Percentiles rank a stretch among this genome's conserved stretches.
phyloP scores from a whole-genome alignment of 371 early-diverging fungal genomes.

The Lichtheimia ornata region DNA sequence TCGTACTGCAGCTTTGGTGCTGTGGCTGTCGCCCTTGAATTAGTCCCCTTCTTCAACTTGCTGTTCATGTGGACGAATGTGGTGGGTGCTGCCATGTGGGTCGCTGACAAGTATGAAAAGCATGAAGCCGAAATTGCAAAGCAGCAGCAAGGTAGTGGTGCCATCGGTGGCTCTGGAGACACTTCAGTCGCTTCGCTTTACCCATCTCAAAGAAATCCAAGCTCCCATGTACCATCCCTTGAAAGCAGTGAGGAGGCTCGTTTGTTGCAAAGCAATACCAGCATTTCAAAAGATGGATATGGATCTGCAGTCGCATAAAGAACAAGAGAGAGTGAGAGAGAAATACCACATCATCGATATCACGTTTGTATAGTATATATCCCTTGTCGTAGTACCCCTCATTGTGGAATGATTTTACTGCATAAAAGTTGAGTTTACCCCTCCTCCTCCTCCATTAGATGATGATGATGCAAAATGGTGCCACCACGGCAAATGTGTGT shows the following conservation, averaged over 20 bases:
- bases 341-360: not conserved
- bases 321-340: too few species aligned
- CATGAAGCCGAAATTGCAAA: constrained; percentile 28
- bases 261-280: constrained; percentile 8
- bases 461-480: too few species aligned
- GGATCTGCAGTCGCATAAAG: constrained; percentile 13
- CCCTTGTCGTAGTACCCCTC: too few species aligned
- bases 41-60: constrained; percentile 67
- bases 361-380: too few species aligned
- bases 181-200: constrained; percentile 20
- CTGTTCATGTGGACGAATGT: constrained; percentile 77
- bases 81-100: constrained; percentile 77
- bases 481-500: too few species aligned
- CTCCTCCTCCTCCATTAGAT: too few species aligned
- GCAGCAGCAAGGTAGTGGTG: constrained; percentile 6
- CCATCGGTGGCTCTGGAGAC: constrained; percentile 2
- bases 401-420: too few species aligned
- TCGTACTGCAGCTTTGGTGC: constrained; percentile 61
- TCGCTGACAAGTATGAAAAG: constrained; percentile 60
- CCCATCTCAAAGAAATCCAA: constrained; percentile 15
- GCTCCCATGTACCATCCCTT: constrained; percentile 19
- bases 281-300: constrained; percentile 14
- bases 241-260: constrained; percentile 19
- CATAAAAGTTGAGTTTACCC: too few species aligned
- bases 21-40: constrained; percentile 61